Evolutionary conservation across 306 rosid genomes (phyloP).

Genomic region (Acacia acuminata): DNA sequence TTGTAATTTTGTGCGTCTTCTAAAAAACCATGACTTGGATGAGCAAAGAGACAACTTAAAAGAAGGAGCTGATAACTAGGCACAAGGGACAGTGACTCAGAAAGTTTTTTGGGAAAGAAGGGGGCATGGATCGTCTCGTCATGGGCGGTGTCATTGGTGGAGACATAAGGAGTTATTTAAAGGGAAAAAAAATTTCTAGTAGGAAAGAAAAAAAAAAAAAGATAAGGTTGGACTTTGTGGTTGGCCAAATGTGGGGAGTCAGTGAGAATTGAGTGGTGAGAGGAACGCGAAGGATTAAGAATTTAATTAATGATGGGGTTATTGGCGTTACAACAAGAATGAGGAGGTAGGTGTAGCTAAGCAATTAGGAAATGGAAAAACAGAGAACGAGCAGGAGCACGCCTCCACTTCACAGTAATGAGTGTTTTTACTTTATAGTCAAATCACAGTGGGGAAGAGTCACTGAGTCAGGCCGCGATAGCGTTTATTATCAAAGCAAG

Average conservation of each 20-base stretch:
- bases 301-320: not conserved
- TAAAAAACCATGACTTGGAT: not conserved
- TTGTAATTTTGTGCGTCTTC: not conserved
- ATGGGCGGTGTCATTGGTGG: constrained; percentile 26
- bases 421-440: not conserved
- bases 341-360: not conserved
- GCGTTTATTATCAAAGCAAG: not conserved
- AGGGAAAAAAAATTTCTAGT: not conserved
- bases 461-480: constrained; percentile 7
- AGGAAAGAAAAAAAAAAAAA: not conserved
- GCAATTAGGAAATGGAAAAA: not conserved
- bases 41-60: not conserved
- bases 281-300: not conserved
- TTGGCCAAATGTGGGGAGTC: not conserved
- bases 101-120: not conserved
- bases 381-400: not conserved
- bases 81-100: constrained; percentile 17
- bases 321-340: not conserved
- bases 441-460: constrained; percentile 10
- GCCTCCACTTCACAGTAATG: not conserved
- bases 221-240: not conserved
- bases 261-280: not conserved
- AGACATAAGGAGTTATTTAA: not conserved
- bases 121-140: constrained; percentile 25
- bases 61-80: not conserved